Evolutionary conservation across 225 moss, liverwort and hornwort genomes (phyloP), one percentile per base, ranked within the genome.

Genomic region (Pseudoscleropodium purum): DNA sequence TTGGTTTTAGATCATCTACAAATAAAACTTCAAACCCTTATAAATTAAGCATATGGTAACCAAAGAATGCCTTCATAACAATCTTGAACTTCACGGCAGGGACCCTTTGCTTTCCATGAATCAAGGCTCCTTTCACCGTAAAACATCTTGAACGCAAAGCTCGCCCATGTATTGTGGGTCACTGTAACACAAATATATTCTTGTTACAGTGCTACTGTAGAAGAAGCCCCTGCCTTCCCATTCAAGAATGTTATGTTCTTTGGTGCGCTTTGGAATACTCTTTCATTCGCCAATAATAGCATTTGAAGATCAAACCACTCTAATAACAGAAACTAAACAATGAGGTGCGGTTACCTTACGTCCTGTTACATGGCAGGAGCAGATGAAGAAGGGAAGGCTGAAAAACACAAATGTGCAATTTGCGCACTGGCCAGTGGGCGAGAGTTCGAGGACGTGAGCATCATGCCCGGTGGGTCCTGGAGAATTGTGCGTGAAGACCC

Each of bases 401-500:
- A 26, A 57, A 86, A 90, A 37, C 83, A 63, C 9, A 56, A 36
- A 27, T 94, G 93, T 70, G 90, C 90, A 76, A 91, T 93, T 31
- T 93, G 94, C 67, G 90, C 83, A n/a, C 81, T 94, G 21, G 93
- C 94, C 61, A 91, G 83, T 39, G 82, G n/a, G 57, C 84, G 92
- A 83, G 92, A 90, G n/a, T 94, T 94, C 85, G 93, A 94, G 87
- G 86, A 89, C 5, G 93, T 94, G 79, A 93, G 90, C 83, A 91
- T 92, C 80, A 94, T 94, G 94, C 92, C 93, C 36, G 94, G 93
- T 75, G 94, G 94, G 43, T 93, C 94, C 9, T 94, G 93, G 93
- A 89, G 10, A 57, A 84, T 94, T 62, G 79, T 94, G 85, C 93
- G 94, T 43, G 86, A 94, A 61, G 93, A 93, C 52, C 93, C 93